Evolutionary conservation across 75 land plant genomes (phyloP).

Genomic region (Cunninghamia lanceolata): DNA sequence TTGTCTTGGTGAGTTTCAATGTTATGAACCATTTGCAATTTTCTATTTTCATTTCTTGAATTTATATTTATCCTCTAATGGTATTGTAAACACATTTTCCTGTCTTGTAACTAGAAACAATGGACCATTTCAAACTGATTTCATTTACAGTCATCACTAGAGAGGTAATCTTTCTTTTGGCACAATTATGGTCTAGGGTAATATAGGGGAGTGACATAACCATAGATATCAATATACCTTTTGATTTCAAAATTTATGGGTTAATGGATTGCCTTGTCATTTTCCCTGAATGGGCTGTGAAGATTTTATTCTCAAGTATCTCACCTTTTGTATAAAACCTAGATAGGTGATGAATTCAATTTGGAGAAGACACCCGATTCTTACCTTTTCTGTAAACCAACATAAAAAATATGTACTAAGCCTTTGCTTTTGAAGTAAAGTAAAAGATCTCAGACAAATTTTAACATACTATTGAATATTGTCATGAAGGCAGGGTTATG

Average conservation of each 20-base stretch:
- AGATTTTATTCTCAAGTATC: background rate
- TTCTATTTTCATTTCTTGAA: background rate
- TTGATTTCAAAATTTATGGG: background rate
- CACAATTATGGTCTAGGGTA: background rate
- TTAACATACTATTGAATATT: background rate
- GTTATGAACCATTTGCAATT: background rate
- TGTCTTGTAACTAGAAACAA: background rate
- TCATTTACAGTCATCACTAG: background rate
- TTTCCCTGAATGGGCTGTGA: background rate
- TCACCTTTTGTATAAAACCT: background rate
- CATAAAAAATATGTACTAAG: background rate
- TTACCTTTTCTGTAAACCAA: background rate
- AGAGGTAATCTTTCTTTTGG: background rate
- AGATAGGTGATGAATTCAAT: background rate
- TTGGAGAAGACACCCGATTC: background rate
- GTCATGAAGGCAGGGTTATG: background rate
- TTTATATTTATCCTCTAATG: background rate
- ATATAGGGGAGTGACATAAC: background rate
- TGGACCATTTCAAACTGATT: background rate
- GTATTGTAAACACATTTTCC: background rate
- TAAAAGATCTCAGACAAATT: background rate
- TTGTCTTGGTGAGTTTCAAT: slow-evolving; percentile 38
- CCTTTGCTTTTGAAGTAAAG: background rate
- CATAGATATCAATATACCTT: background rate
- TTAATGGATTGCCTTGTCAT: background rate